Conservation (phyloP, 2,329 filamentous ascomycete species). For the Fusarium azukiicola region DNA sequence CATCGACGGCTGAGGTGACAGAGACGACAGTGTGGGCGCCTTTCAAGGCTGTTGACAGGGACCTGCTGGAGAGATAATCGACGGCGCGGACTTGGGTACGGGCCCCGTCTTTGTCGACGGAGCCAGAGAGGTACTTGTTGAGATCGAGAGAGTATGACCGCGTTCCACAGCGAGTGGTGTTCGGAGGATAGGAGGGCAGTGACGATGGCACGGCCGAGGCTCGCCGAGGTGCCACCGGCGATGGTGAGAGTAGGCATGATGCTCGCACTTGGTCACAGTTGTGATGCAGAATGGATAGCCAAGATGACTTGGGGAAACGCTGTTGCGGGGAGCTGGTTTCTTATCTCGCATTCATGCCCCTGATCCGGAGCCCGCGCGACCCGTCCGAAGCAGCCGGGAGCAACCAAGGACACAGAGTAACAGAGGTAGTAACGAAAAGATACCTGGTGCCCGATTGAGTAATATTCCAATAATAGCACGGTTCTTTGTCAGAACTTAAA, state of each 20-base stretch:
- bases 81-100: neutral
- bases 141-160: neutral
- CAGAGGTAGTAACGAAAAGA: too few relatives aligned
- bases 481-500: too few relatives aligned
- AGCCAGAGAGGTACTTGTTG: neutral
- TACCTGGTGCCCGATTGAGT: too few relatives aligned
- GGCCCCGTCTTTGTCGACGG: neutral
- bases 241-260: neutral
- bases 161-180: neutral
- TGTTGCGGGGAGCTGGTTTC: too few relatives aligned
- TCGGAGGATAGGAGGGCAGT: neutral
- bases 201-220: constrained; percentile 4
- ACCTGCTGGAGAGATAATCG: neutral
- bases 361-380: too few relatives aligned
- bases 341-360: too few relatives aligned
- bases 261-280: too few relatives aligned
- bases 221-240: neutral
- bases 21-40: neutral
- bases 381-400: too few relatives aligned
- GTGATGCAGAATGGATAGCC: too few relatives aligned
- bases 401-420: too few relatives aligned
- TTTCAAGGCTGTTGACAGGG: neutral
- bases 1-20: neutral
- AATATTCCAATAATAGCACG: too few relatives aligned
- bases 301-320: too few relatives aligned